Conservation (phyloP, 139 green algal species). For the Pleodorina starrii region DNA sequence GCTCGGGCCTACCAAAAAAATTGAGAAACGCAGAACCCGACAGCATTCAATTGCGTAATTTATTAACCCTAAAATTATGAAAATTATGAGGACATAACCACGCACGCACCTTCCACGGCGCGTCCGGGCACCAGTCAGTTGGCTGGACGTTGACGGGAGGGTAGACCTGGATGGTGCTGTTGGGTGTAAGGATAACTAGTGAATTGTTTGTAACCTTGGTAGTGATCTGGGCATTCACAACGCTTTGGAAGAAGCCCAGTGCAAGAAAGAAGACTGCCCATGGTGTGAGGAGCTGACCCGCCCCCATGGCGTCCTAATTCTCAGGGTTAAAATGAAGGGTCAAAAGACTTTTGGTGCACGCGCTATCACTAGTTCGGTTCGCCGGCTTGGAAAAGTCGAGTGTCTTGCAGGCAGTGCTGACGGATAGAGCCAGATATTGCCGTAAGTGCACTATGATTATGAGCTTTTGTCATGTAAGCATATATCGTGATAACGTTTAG, state of each 20-base stretch:
- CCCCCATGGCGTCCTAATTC: not conserved
- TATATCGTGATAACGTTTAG: too few relatives aligned
- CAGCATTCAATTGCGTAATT: not conserved
- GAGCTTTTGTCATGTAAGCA: not conserved
- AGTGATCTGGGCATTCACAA: not conserved
- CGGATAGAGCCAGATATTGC: not conserved
- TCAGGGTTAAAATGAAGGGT: not conserved
- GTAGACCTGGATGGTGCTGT: not conserved
- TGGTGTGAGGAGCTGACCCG: not conserved
- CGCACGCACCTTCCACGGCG: constrained; percentile 3
- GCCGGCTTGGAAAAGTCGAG: not conserved
- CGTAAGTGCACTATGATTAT: too few relatives aligned
- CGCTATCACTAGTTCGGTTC: not conserved
- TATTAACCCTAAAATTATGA: not conserved
- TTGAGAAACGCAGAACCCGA: not conserved
- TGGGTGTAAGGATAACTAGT: not conserved
- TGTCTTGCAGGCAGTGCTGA: not conserved
- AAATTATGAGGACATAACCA: not conserved
- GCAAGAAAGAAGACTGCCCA: not conserved
- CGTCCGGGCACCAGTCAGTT: not conserved
- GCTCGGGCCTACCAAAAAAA: not conserved
- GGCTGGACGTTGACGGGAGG: not conserved
- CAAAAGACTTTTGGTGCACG: not conserved
- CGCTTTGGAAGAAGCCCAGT: not conserved
- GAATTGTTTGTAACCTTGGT: not conserved